These are phyloP conservation scores for Oryza glumipatula DNA, from an alignment of 176 grass and related monocot genomes.

Conservation along the genomic window DNA sequence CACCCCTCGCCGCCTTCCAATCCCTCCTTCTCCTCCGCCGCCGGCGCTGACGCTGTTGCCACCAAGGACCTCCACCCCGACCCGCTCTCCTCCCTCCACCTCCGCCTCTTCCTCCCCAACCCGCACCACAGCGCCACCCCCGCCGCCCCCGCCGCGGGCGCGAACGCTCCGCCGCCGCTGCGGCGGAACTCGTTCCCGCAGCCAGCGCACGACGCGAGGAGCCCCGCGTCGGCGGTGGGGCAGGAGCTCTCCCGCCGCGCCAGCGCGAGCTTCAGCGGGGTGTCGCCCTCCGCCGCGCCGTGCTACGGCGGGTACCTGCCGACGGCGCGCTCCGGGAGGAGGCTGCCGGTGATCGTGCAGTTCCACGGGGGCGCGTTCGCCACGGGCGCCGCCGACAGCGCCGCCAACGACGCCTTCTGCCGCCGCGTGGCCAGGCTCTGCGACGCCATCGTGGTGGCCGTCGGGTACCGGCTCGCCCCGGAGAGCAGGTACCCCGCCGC, in stretches of 20 bases:
- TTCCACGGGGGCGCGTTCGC: conserved; percentile 85
- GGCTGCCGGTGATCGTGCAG: conserved; percentile 76
- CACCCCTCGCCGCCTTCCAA: conserved; percentile 52
- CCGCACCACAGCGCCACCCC: conserved; percentile 27
- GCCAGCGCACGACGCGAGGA: neutral
- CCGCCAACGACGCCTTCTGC: conserved; percentile 84
- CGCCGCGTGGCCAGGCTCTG: conserved; percentile 62
- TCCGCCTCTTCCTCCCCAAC: conserved; percentile 76
- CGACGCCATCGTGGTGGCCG: conserved; percentile 81
- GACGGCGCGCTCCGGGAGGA: conserved; percentile 35
- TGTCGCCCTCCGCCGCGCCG: conserved; percentile 14
- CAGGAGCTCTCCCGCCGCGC: conserved; percentile 43
- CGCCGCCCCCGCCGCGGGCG: neutral
- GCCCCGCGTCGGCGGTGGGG: neutral
- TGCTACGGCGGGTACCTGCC: conserved; percentile 74
- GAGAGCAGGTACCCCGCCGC: conserved; percentile 75
- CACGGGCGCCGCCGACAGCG: conserved; percentile 57
- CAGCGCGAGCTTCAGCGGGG: conserved; percentile 46
- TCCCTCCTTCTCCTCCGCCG: conserved; percentile 54
- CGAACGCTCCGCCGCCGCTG: neutral
- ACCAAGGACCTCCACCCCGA: conserved; percentile 87
- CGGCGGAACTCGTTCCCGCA: conserved; percentile 63
- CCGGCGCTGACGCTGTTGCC: conserved; percentile 55
- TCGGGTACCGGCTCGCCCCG: conserved; percentile 76
- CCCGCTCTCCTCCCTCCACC: conserved; percentile 67